phyloP scores from a whole-genome alignment of 2,329 filamentous ascomycete species.

The Hortaea werneckii region DNA sequence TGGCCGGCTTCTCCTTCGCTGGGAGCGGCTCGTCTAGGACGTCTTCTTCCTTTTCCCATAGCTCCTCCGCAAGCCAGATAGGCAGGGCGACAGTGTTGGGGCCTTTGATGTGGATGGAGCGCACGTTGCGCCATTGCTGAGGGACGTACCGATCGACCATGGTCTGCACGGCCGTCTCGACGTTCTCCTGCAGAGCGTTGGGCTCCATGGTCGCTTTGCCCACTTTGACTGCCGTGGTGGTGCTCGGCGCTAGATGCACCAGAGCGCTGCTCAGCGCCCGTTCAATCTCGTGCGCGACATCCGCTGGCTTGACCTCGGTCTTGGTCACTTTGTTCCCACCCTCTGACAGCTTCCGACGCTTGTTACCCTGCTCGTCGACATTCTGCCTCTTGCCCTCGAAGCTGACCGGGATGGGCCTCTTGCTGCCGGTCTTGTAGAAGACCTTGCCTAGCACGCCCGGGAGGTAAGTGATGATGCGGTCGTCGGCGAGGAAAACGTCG shows the following conservation, averaged over 20 bases:
- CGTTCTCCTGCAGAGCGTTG: slow-evolving; percentile 70
- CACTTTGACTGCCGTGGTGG: slow-evolving; percentile 71
- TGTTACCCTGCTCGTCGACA: slow-evolving; percentile 43
- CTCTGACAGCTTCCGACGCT: slow-evolving; percentile 33
- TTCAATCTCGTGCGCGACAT: slow-evolving; percentile 72
- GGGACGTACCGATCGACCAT: slow-evolving; percentile 72
- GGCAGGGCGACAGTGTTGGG: slow-evolving; percentile 79
- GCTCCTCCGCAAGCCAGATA: slow-evolving; percentile 86
- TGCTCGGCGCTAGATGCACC: slow-evolving; percentile 67
- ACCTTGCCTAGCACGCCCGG: slow-evolving; percentile 77
- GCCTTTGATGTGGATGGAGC: slow-evolving; percentile 80
- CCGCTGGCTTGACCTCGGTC: slow-evolving; percentile 47
- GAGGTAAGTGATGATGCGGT: slow-evolving; percentile 64
- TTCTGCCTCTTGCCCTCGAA: slow-evolving; percentile 47
- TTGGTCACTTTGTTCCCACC: slow-evolving; percentile 29
- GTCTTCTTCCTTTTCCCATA: slow-evolving; percentile 73
- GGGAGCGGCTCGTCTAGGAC: slow-evolving; percentile 48
- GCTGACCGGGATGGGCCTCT: slow-evolving; percentile 76
- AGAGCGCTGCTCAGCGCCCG: slow-evolving; percentile 67
- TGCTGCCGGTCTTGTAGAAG: slow-evolving; percentile 75
- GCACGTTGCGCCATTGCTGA: slow-evolving; percentile 79
- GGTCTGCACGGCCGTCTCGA: slow-evolving; percentile 57
- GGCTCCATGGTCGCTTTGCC: slow-evolving; percentile 65
- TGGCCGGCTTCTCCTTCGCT: slow-evolving; percentile 18
- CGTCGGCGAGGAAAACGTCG: slow-evolving; percentile 88